Percentiles rank a stretch among this genome's conserved stretches.
Conservation (phyloP, 139 green algal species). For the Volvox reticuliferus region DNA sequence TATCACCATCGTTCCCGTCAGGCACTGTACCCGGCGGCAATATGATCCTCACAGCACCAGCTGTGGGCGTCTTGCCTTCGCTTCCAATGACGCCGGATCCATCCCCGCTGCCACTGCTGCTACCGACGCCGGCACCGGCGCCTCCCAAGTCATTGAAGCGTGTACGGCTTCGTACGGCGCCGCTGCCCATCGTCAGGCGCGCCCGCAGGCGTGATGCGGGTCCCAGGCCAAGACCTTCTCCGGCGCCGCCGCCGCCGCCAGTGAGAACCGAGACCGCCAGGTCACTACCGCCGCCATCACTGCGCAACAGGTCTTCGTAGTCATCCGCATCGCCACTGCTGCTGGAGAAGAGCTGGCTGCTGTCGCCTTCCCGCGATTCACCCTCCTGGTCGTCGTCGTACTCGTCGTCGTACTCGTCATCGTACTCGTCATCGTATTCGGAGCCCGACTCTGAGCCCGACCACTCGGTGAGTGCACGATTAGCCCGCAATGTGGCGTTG, state of each 20-base stretch:
- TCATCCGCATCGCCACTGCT: conserved; percentile 29
- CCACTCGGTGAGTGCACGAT: neutral
- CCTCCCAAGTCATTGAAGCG: neutral
- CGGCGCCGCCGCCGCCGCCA: neutral
- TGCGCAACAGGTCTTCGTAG: conserved; percentile 12
- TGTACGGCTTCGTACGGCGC: neutral
- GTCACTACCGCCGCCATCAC: neutral
- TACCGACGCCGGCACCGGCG: neutral
- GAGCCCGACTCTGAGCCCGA: neutral
- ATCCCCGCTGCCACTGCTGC: neutral
- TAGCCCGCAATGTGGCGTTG: conserved; percentile 40
- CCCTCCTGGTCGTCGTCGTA: conserved; percentile 13
- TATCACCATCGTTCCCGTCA: neutral
- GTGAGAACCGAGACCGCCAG: neutral
- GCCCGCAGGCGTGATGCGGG: neutral
- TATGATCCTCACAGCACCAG: neutral
- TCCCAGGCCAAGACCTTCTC: neutral
- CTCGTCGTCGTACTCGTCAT: conserved; percentile 18
- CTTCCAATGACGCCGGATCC: neutral
- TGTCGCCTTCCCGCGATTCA: neutral
- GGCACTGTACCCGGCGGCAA: neutral
- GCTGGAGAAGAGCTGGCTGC: conserved; percentile 10
- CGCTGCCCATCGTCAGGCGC: neutral
- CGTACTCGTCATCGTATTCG: conserved; percentile 3
- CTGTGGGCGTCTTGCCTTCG: neutral